Evolutionary conservation across 108 stramenopile species (phyloP).

Genomic region (Cyclotella cryptica): DNA sequence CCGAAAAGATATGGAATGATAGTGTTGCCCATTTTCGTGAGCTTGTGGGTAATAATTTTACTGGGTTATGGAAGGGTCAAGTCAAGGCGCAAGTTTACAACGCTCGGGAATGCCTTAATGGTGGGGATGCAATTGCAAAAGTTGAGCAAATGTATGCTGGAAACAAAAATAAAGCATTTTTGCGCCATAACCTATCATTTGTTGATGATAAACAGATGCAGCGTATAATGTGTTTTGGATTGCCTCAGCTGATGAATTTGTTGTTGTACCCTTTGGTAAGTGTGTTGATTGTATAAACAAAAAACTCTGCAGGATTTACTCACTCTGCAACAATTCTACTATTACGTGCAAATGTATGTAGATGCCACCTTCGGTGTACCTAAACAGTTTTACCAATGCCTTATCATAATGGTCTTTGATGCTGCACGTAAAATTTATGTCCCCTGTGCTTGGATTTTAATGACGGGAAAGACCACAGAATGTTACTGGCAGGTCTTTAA

Average conservation of each 20-base stretch:
- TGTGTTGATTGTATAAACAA: background rate
- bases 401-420: constrained; percentile 11
- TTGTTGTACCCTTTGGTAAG: too few relatives aligned
- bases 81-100: background rate
- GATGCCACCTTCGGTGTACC: constrained; percentile 9
- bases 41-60: background rate
- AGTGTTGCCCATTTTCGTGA: background rate
- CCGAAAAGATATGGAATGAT: background rate
- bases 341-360: constrained; percentile 1
- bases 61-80: background rate
- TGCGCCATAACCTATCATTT: background rate
- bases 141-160: background rate
- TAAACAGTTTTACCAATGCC: constrained; percentile 3
- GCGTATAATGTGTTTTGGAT: too few relatives aligned
- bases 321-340: background rate
- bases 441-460: background rate
- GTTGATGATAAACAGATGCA: too few relatives aligned
- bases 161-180: background rate
- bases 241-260: too few relatives aligned
- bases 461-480: background rate
- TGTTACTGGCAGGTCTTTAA: constrained; percentile 9
- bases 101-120: background rate
- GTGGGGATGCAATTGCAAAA: background rate
- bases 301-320: too few relatives aligned
- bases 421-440: background rate